Percentiles rank a stretch among this genome's conserved stretches.
phyloP scores from a whole-genome alignment of 805 yeast species.

The Pichia manshurica region DNA sequence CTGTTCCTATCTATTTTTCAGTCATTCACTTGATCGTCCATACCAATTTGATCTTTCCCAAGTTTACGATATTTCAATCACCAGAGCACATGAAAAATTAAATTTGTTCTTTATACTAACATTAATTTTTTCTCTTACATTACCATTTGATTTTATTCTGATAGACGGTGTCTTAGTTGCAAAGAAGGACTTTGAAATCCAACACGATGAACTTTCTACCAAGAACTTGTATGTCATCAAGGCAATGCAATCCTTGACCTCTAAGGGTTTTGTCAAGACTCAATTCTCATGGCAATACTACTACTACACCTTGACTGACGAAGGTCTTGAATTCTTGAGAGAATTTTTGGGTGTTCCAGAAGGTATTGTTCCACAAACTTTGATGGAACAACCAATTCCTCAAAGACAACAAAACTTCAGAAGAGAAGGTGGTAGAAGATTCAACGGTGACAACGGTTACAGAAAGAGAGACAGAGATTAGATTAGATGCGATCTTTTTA shows the following conservation, averaged over 20 bases:
- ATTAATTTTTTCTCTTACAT: background rate
- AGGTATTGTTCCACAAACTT: slow-evolving; percentile 97
- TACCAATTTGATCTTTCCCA: too few relatives aligned
- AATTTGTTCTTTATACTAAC: slow-evolving; percentile 19
- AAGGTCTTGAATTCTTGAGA: slow-evolving; percentile 98
- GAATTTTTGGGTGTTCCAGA: slow-evolving; percentile 98
- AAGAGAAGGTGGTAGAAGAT: slow-evolving; percentile 47
- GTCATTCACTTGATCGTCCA: too few relatives aligned
- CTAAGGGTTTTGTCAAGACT: slow-evolving; percentile 98
- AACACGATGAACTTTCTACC: slow-evolving; percentile 98
- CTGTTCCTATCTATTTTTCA: too few relatives aligned
- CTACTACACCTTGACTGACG: slow-evolving; percentile 99
- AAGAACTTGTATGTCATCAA: slow-evolving; percentile 96
- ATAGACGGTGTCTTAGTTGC: slow-evolving; percentile 99
- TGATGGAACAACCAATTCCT: slow-evolving; percentile 91
- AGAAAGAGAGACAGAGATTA: slow-evolving; percentile 52
- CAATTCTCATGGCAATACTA: slow-evolving; percentile 99
- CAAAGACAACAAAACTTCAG: slow-evolving; percentile 43
- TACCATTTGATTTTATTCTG: slow-evolving; percentile 5
- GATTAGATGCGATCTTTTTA: slow-evolving; percentile 6
- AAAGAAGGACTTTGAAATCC: slow-evolving; percentile 96
- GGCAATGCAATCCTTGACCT: slow-evolving; percentile 98
- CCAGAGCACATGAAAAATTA: too few relatives aligned
- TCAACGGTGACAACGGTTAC: slow-evolving; percentile 48
- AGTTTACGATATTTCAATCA: too few relatives aligned